Evolutionary conservation across 805 yeast genomes (phyloP).

Genomic region (Barnettozyma sp.): DNA sequence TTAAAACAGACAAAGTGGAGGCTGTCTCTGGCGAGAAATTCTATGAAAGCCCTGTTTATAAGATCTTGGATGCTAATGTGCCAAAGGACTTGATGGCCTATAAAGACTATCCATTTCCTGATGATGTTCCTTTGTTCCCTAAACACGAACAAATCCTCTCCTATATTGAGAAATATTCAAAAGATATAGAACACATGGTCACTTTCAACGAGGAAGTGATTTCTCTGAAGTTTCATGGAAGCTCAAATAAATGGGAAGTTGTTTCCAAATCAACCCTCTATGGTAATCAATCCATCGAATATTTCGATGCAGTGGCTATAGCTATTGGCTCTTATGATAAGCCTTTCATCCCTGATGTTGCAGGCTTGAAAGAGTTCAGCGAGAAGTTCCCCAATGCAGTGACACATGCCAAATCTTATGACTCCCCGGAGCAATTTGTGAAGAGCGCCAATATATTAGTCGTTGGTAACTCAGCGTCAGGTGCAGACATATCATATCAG

Average conservation of each 20-base stretch:
- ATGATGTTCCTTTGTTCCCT: slow-evolving; percentile 46
- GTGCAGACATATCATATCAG: slow-evolving; percentile 65
- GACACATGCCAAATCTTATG: slow-evolving; percentile 51
- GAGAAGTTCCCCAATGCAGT: slow-evolving; percentile 39
- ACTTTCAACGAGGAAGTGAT: slow-evolving; percentile 43
- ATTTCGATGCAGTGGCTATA: slow-evolving; percentile 54
- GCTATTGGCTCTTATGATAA: slow-evolving; percentile 60
- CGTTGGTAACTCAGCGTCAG: slow-evolving; percentile 76
- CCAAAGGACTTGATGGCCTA: slow-evolving; percentile 62
- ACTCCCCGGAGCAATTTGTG: slow-evolving; percentile 37
- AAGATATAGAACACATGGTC: slow-evolving; percentile 35
- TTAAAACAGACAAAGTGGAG: slow-evolving; percentile 15
- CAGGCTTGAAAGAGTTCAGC: slow-evolving; percentile 46
- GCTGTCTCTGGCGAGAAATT: slow-evolving; percentile 24
- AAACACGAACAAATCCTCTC: slow-evolving; percentile 50
- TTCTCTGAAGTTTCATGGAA: slow-evolving; percentile 26
- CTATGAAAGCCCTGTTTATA: slow-evolving; percentile 55
- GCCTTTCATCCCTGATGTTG: slow-evolving; percentile 51
- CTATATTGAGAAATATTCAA: slow-evolving; percentile 53
- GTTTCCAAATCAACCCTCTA: slow-evolving; percentile 28
- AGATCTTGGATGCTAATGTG: slow-evolving; percentile 63
- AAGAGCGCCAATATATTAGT: slow-evolving; percentile 42
- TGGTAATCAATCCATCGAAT: slow-evolving; percentile 21
- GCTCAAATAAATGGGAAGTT: slow-evolving; percentile 37
- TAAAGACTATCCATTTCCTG: slow-evolving; percentile 43